Conservation (phyloP, 1,284 basidiomycete genomes). For the Neonothopanus nambi region DNA sequence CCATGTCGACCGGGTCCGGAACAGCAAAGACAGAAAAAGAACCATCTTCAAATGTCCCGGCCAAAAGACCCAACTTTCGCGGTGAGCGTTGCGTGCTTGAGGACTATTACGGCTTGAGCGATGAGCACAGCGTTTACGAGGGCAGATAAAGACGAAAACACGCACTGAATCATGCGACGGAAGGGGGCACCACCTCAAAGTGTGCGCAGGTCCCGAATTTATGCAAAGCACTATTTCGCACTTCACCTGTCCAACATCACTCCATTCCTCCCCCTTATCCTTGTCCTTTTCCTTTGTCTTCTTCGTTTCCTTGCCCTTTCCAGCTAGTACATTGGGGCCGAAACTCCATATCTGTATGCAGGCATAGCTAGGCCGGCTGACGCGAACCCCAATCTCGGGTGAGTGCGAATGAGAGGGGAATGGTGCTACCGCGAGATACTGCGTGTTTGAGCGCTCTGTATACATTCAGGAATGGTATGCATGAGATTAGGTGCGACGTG, state of each 20-base stretch:
- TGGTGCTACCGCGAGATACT: conserved; percentile 84
- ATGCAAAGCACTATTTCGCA: conserved; percentile 81
- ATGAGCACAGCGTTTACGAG: not conserved
- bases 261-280: conserved; percentile 16
- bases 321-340: conserved; percentile 17
- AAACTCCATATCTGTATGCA: conserved; percentile 77
- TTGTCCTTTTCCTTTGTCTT: conserved; percentile 6
- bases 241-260: conserved; percentile 45
- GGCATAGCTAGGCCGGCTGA: conserved; percentile 49
- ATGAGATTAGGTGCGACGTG: not conserved
- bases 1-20: conserved; percentile 69
- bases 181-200: conserved; percentile 87
- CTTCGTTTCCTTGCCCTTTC: conserved; percentile 1
- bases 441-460: conserved; percentile 42
- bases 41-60: conserved; percentile 83
- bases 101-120: conserved; percentile 23
- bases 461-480: not conserved
- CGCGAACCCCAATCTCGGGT: conserved; percentile 58
- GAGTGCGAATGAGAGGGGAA: conserved; percentile 62
- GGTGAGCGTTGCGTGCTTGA: conserved; percentile 22
- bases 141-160: conserved; percentile 10
- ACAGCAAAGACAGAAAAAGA: conserved; percentile 74
- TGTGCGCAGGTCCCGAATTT: conserved; percentile 71
- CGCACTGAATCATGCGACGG: conserved; percentile 69
- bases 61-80: conserved; percentile 81